Base-by-base conservation (phyloP, 176 grass and related monocot species). In the Saccharum officinarum region DNA sequence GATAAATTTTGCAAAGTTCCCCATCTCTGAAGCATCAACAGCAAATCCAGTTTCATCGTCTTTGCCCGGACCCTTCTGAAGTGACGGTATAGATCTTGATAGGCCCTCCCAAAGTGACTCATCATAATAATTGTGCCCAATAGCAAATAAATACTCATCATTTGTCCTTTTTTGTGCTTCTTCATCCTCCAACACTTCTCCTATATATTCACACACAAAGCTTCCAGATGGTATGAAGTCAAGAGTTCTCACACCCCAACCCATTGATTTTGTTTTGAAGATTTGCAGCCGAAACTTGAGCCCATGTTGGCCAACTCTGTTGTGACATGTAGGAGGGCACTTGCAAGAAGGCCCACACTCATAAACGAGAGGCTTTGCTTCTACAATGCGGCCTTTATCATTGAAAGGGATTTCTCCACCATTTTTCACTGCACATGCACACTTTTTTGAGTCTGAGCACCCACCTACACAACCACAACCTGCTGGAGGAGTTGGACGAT, bases 261-360 rank as follows among this genome's bases (percentile, higher is more conserved):
- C 92, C 95, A 90, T 97, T 67, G 69, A 70, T 82, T 89, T 83
- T 38, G 90, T 97, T 89, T 95, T 95, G 81, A 95, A 95, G 74
- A 91, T 44, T 89, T 95, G 93, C 37, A 97, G 75, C n/a, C 61
- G 90, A 85, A 92, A 90, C 72, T 89, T 94, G 26, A 94, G 82
- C 20, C 92, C 95, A 80, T 92, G 85, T 63, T 97, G 95, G 67
- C 90, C 77, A 57, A 92, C 95, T 86, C 95, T 92, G 37, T 97
- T 97, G 80, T 81, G 74, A 59, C 95, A 97, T 73, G 83, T 91
- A 55, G 92, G 88, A 78, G 90, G 90, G 68, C 92, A 97, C 70
- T 91, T 94, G 77, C 95, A 97, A 83, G 77, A 88, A 91, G 95
- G 88, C 13, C 95, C 95, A 73, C 95, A 97, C 82, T 97, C 95